Evolutionary conservation across 2,329 filamentous ascomycete genomes (phyloP), one percentile per base, ranked within the genome.

Genomic region (Ascochyta pisi): DNA sequence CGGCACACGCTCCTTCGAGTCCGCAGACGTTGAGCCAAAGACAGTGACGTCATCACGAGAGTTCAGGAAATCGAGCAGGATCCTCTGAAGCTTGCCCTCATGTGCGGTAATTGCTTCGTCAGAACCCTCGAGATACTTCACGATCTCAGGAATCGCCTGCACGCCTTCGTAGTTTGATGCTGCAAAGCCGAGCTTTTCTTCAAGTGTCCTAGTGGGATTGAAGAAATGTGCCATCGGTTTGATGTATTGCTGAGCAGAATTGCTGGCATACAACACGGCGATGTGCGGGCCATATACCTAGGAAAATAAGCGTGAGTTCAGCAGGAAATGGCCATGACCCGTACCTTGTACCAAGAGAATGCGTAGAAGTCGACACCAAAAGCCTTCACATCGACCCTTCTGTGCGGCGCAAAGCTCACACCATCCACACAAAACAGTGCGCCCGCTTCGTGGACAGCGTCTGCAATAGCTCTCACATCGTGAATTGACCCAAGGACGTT

Each of bases 301-400:
- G 15, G 6, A 2, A 13, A 15, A 6, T 62, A 6, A 58, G 50
- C 19, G 10, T n/a, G 12, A 8, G 16, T 31, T 9, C 3, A 39
- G 2, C 35, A 4, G 2, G 10, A 2, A 31, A 16, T 19, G 8
- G 1, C 22, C 6, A 8, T 0, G 12, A 12, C 7, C 26, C 57
- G 4, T 63, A 80, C 79, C 72, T 94, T 94, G 76, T 93, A 93
- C 90, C 89, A 93, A 0, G 83, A 87, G 69, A 93, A 91, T n/a
- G 82, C 68, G 72, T 93, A 94, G 63, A 92, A 87, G 69, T 94
- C 90, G 0, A 89, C 87, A 1, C 83, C 89, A 0, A 91, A 79
- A 0, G 77, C 84, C 60, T 84, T 81, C 4, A 93, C 87, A 69
- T 94, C 87, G 10, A 94, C 76, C 7, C 79, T 79, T 4, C 89